Conservation (phyloP, 345 rosid genomes). For the Salix arbutifolia region DNA sequence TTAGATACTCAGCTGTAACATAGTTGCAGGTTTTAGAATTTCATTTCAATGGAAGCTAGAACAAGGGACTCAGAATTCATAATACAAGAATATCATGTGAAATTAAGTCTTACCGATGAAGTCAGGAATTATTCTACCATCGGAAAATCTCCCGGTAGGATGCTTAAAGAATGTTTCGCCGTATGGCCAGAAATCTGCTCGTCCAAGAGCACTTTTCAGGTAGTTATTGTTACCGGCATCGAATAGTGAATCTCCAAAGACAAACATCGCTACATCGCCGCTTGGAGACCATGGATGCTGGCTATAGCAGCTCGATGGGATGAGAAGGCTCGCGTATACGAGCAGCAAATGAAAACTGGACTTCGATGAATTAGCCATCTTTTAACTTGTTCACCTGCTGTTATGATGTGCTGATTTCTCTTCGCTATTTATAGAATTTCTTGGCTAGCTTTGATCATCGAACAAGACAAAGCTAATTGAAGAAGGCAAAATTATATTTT, state of each 20-base stretch:
- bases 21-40: background rate
- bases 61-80: background rate
- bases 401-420: no score
- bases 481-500: no score
- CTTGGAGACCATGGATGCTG: background rate
- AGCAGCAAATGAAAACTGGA: background rate
- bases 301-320: background rate
- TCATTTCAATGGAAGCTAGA: background rate
- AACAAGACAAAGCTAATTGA: no score
- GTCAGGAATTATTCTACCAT: conserved; percentile 29
- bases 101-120: conserved; percentile 17
- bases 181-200: conserved; percentile 32
- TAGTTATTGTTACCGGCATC: conserved; percentile 38
- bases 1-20: conserved; percentile 37
- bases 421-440: no score
- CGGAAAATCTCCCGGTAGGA: conserved; percentile 28
- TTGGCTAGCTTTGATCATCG: no score
- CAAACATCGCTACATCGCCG: conserved; percentile 13
- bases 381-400: no score
- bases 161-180: conserved; percentile 26
- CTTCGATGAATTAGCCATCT: background rate
- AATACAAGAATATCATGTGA: background rate
- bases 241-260: conserved; percentile 39
- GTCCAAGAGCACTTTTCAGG: conserved; percentile 10
- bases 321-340: background rate